Percentiles rank a stretch among this genome's conserved stretches.
These are phyloP conservation scores for Albifimbria verrucaria DNA, from an alignment of 2,329 filamentous ascomycete genomes.

Conservation along the genomic window DNA sequence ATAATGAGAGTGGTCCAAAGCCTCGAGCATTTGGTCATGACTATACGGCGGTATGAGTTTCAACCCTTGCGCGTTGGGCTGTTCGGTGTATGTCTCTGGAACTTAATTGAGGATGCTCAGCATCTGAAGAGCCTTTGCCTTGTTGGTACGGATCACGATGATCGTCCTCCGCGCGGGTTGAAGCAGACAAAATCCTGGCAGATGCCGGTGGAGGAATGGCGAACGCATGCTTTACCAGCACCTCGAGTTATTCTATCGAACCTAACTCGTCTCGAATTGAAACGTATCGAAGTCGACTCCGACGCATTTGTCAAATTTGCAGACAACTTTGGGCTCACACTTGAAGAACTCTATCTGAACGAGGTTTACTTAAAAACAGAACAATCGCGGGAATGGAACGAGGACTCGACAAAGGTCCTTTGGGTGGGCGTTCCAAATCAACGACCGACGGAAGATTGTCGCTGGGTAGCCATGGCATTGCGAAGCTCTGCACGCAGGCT, in stretches of 20 bases:
- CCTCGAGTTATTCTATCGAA: conserved; percentile 32
- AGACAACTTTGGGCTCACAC: conserved; percentile 32
- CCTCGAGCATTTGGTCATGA: conserved; percentile 44
- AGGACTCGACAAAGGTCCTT: conserved; percentile 30
- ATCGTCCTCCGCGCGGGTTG: conserved; percentile 30
- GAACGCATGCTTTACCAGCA: conserved; percentile 32
- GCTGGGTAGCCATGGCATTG: conserved; percentile 41
- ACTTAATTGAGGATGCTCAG: conserved; percentile 42
- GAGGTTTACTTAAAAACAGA: conserved; percentile 42
- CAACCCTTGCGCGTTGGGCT: conserved; percentile 27
- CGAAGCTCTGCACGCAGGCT: conserved; percentile 32
- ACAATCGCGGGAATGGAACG: conserved; percentile 29
- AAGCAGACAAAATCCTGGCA: conserved; percentile 36
- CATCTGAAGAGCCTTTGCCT: conserved; percentile 45
- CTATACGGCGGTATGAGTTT: conserved; percentile 41
- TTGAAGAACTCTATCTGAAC: conserved; percentile 43
- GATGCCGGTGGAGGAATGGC: conserved; percentile 35
- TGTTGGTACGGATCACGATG: conserved; percentile 40
- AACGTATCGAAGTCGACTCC: conserved; percentile 35
- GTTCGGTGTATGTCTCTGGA: conserved; percentile 47
- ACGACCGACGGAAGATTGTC: conserved; percentile 30
- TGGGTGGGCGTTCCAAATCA: conserved; percentile 45
- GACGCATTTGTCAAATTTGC: conserved; percentile 30
- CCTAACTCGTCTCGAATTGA: conserved; percentile 42
- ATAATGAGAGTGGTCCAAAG: conserved; percentile 38